Evolutionary conservation across 805 yeast species (phyloP), one percentile per base, ranked within the genome.

Genomic region (Myxozyma geophila): DNA sequence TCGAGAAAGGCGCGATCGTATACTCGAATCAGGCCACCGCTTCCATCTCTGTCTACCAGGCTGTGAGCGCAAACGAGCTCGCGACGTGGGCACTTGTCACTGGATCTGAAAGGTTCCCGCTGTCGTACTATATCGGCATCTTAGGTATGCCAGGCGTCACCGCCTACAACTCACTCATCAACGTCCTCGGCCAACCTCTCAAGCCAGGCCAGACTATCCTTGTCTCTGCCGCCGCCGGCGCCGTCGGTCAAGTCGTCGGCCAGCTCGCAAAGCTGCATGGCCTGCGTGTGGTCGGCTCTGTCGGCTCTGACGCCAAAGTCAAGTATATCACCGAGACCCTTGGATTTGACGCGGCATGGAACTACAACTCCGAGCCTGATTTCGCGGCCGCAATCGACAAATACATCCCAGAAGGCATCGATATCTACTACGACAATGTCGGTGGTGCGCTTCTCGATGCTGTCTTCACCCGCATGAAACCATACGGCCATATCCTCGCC

Each of bases 181-280:
- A 80, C 46, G 5, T 28, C 28, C 79, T 84, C 60, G 86, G 85
- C n/a, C 74, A 79, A 51, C 73, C 85, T 17, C 44, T 57, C 61
- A 72, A 75, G 59, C 77, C 74, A 55, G 78, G 75, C 35, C 85
- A 85, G 70, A 77, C 80, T 7, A 78, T 83, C 67, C 74, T 85
- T 51, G 77, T 87, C 51, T 82, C 87, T 19, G 90, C 89, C 62
- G 90, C 90, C 13, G 82, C 87, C 7, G 91, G 91, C 64, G 89
- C 89, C n/a, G 87, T 87, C n/a, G 90, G 90, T 13, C 80, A 84
- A 33, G 75, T 80, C 54, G 82, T 79, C 54, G 82, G 85, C 21
- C 89, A 86, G 72, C 72, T 87, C 12, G 86, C 89, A 48, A 77
- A 83, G 64, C 75, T 81, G 46, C 82, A 82, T 43, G 87, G 87